Percentiles rank a stretch among this genome's conserved stretches.
phyloP scores from a whole-genome alignment of 129 eudicot species.

The Flaveria brownii region DNA sequence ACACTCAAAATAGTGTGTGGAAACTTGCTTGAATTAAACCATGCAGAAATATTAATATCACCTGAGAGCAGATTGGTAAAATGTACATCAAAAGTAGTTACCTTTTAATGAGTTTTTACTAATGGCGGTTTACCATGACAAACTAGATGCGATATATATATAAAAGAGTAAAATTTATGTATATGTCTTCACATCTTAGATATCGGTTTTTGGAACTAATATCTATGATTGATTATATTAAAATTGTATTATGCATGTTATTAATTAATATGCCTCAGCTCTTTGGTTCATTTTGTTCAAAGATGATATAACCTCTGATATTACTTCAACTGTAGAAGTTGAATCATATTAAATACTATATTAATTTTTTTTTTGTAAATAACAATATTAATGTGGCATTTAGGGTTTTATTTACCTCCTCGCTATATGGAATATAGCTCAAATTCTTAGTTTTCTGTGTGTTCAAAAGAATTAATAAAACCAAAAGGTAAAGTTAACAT shows the following conservation, averaged over 20 bases:
- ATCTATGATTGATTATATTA: neutral
- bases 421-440: neutral
- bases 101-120: neutral
- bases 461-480: neutral
- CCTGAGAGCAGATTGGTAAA: neutral
- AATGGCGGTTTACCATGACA: too few species aligned
- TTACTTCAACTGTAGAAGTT: neutral
- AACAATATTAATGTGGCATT: neutral
- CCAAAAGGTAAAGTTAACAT: slow-evolving; percentile 20
- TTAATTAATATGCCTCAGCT: neutral
- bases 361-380: neutral
- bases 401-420: neutral
- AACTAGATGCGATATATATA: too few species aligned
- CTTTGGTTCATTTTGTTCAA: neutral
- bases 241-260: neutral
- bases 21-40: neutral
- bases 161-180: too few species aligned
- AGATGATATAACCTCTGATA: neutral
- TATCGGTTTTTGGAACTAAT: too few species aligned
- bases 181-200: too few species aligned
- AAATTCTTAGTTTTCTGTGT: neutral
- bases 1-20: too few species aligned
- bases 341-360: neutral
- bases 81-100: neutral
- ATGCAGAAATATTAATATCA: neutral